Base-by-base conservation (phyloP, 768 basidiomycete species). In the Russula ochroleuca region DNA sequence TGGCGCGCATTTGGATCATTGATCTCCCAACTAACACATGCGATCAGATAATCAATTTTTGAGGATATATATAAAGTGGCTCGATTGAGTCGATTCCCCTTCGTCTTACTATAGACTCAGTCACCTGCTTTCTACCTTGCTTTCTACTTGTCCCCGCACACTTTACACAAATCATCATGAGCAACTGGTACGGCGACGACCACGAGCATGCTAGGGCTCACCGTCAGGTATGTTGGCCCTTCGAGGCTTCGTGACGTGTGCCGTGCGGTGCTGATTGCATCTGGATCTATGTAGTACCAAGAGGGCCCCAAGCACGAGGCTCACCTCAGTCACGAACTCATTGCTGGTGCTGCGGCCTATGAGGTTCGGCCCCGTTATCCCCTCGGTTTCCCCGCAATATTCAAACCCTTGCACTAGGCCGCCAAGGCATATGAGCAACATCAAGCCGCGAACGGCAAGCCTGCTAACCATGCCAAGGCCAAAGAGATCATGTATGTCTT, bases 281-380 rank as follows among this genome's bases (percentile, higher is more conserved):
- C 47, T 21, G 23, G 1, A 11, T 47, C 10, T 28, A n/a, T 28
- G 28, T 43, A 60, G 63, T 41, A 41, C 19, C 8, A 57, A 9
- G 5, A 0, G 5, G 5, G 9, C 13, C 62, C 15, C 3, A 35
- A 54, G 63, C 86, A 87, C 77, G 74, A 85, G 75, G 82, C 56
- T 35, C 7, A 73, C 61, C 73, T 87, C 59, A 81, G 85, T 11
- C 87, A 90, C 72, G 83, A 90, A 74, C 71, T 88, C 48, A 79
- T 90, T 65, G 84, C 85, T 52, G 86, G 75, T 47, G 88, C 88
- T 50, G 87, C 86, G 8, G 73, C 84, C 33, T 89, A 79, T 73
- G 85, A 84, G 85, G 86, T 65, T 51, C 21, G 38, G 8, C 47
- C 38, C 31, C n/a, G 5, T 38, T 28, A 0, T n/a, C 33, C 19